Evolutionary conservation across 345 rosid species (phyloP).

Genomic region (Euphorbia tirucalli): DNA sequence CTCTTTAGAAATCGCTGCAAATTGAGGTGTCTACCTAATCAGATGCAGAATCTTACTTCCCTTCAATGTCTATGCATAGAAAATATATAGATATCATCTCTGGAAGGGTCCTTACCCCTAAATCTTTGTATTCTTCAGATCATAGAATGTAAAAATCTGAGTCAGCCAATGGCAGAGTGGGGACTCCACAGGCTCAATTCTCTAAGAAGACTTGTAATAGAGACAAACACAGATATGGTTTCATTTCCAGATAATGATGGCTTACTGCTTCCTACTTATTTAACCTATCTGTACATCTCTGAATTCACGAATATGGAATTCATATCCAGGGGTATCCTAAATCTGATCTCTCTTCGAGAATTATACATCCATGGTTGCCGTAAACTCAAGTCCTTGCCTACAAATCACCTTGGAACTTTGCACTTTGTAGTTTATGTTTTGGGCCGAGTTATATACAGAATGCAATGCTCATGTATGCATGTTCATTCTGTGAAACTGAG

Average conservation of each 20-base stretch:
- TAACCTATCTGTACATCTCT: conserved; percentile 12
- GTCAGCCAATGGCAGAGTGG: conserved; percentile 21
- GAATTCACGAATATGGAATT: conserved; percentile 7
- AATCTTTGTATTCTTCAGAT: conserved; percentile 14
- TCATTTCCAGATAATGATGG: conserved; percentile 28
- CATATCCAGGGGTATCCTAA: conserved; percentile 15
- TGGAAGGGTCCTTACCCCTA: conserved; percentile 30
- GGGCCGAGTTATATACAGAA: no score
- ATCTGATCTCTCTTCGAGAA: conserved; percentile 19
- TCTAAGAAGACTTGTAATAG: conserved; percentile 20
- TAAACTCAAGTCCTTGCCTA: conserved; percentile 21
- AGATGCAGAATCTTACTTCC: no score
- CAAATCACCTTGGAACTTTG: no score
- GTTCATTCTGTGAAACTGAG: no score
- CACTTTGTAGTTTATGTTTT: no score
- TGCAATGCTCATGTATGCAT: no score
- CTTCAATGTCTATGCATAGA: not conserved
- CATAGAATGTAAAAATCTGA: conserved; percentile 10
- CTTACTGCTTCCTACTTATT: conserved; percentile 21
- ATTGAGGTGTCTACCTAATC: conserved; percentile 16
- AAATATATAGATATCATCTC: conserved; percentile 14
- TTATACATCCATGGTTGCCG: conserved; percentile 22
- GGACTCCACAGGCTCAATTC: conserved; percentile 18
- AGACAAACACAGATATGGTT: not conserved
- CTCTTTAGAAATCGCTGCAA: conserved; percentile 7